These are phyloP conservation scores for Metahyphopichia silvanorum DNA, from an alignment of 805 yeast species.

Conservation along the genomic window DNA sequence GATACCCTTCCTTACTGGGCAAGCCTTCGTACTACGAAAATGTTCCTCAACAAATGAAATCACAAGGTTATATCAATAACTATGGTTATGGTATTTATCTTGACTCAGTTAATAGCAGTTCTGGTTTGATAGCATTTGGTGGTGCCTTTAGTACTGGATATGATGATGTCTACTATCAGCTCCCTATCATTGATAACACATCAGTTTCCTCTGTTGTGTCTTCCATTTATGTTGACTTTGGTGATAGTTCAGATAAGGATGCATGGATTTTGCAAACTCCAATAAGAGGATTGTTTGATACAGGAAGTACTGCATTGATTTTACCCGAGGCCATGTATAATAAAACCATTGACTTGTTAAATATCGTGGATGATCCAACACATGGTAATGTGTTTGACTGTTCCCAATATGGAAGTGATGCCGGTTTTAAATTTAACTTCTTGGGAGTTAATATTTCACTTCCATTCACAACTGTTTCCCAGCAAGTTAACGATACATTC, in stretches of 20 bases:
- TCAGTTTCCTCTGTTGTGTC: conserved; percentile 2
- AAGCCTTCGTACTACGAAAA: conserved; percentile 1
- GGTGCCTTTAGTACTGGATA: not conserved
- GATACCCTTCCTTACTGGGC: not conserved
- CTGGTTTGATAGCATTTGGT: conserved; percentile 2
- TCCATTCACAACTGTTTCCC: not conserved
- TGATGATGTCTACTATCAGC: not conserved
- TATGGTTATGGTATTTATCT: conserved; percentile 3
- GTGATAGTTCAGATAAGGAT: not conserved
- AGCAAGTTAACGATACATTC: not conserved
- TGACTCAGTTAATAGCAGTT: not conserved
- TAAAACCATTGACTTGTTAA: not conserved
- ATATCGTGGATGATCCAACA: not conserved
- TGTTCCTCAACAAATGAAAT: conserved; percentile 1
- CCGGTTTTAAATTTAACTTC: conserved; percentile 1
- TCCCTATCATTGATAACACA: conserved; percentile 1
- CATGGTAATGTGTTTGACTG: conserved; percentile 1
- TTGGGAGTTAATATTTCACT: conserved; percentile 1
- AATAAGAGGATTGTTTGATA: conserved; percentile 1
- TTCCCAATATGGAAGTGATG: not conserved
- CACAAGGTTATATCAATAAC: conserved; percentile 1
- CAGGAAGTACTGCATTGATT: conserved; percentile 1
- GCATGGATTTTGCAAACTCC: conserved; percentile 3
- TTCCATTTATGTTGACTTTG: not conserved
- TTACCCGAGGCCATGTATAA: conserved; percentile 1